A percentile compares a stretch with the other conserved stretches of the same genome.
Evolutionary conservation across 345 rosid genomes (phyloP).

Genomic region (Carallia brachiata): DNA sequence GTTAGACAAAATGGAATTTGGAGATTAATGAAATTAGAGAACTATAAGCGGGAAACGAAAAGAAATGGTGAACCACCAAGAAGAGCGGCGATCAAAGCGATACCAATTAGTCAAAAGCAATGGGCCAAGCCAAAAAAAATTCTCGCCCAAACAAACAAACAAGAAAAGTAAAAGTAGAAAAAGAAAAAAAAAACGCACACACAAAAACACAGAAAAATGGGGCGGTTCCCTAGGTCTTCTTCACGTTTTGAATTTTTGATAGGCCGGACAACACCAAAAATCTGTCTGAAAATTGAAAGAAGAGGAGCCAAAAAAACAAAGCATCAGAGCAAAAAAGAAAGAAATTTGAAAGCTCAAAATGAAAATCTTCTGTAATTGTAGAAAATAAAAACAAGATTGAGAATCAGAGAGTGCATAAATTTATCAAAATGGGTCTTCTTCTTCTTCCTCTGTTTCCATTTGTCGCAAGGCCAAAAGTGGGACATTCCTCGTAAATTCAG

Average conservation of each 20-base stretch:
- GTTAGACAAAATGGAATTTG: background rate
- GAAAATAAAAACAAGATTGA: background rate
- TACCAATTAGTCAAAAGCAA: constrained; percentile 21
- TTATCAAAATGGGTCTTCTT: background rate
- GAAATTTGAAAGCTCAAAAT: background rate
- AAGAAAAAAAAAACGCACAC: background rate
- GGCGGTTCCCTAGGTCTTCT: constrained; percentile 29
- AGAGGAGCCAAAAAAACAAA: background rate
- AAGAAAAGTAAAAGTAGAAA: background rate
- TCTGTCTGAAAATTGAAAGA: background rate
- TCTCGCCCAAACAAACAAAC: background rate
- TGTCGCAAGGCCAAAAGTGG: background rate
- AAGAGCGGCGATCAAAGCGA: background rate
- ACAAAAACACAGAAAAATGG: background rate
- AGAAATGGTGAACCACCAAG: background rate
- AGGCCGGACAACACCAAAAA: constrained; percentile 25
- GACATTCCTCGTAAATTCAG: constrained; percentile 30
- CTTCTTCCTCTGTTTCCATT: background rate
- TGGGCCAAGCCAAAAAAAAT: constrained; percentile 16
- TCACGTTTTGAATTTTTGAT: constrained; percentile 25
- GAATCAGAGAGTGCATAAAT: background rate
- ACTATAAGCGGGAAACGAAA: background rate
- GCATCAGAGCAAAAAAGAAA: background rate
- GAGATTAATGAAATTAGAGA: background rate
- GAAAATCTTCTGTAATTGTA: background rate